Base-by-base conservation (phyloP, 768 basidiomycete species). In the Kwoniella mangroviensis region DNA sequence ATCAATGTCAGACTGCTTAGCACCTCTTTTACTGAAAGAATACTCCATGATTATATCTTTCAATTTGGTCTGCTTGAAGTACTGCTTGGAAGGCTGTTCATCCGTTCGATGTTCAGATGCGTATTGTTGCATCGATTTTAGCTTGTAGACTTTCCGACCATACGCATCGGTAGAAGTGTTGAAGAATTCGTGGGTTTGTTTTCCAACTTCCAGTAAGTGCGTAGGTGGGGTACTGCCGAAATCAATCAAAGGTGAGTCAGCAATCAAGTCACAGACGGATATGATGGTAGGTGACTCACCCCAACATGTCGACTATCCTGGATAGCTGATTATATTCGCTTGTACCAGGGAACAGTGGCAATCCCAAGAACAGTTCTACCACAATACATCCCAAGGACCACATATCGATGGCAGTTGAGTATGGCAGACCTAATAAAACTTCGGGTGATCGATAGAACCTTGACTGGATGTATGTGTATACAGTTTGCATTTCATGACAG, bases 301-400 rank as follows among this genome's bases (percentile, higher is more conserved):
- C 97, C 26, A 99, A 89, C 94, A 98, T 98, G 78, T 98, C 97
- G 41, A 97, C 90, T 63, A 99, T 98, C 68, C 97, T 87, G 22
- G 93, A 94, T 65, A 98, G 87, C 82, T 99, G 97, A 84, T 99
- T 99, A 84, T 97, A 99, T 84, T 99, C 97, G 86, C 94, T 97
- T 43, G 97, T 98, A 24, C 97, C 97, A 2, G 97, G 97, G 85
- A 99, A 99, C 17, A 98, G 86, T 9, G 97, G 97, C 63, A 99
- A 82, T 7, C 97, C 97, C 56, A 98, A 86, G 87, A 98, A 99
- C 49, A 98, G 88, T 82, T 99, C 97, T 34, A 98, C 96, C 5
- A 95, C 97, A 70, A 99, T 99, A 80, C 97, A 98, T 3, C 97
- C 97, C 69, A 99, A 85, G 19, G 93, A 95, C 97, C 97, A 99